Conservation (phyloP, 2,329 filamentous ascomycete species). For the Dactylonectria macrodidyma region DNA sequence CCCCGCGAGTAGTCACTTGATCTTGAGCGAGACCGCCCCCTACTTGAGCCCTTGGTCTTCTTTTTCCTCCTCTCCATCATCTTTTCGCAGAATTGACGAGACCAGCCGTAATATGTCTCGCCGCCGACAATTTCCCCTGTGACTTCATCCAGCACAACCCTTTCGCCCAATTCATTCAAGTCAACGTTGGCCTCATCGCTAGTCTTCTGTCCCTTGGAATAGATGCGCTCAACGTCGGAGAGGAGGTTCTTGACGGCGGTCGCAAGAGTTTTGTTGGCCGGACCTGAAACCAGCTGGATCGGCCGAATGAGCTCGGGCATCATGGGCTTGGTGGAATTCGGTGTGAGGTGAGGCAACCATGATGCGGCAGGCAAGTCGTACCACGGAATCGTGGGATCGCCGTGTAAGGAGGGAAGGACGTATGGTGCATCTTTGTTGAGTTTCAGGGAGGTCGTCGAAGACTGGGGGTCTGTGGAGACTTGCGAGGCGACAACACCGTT, state of each 20-base stretch:
- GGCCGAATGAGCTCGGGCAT: conserved; percentile 79
- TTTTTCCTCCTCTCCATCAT: conserved; percentile 75
- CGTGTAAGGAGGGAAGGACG: conserved; percentile 82
- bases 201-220: conserved; percentile 64
- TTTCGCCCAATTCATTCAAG: conserved; percentile 83
- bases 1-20: conserved; percentile 49
- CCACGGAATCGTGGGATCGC: conserved; percentile 80
- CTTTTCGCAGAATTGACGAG: conserved; percentile 82
- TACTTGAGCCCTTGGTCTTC: conserved; percentile 33
- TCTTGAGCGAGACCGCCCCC: conserved; percentile 54
- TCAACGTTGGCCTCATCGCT: conserved; percentile 69
- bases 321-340: conserved; percentile 82
- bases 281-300: conserved; percentile 77
- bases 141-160: conserved; percentile 75
- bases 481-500: conserved; percentile 51
- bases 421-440: conserved; percentile 74
- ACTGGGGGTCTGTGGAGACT: conserved; percentile 37
- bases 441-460: conserved; percentile 50
- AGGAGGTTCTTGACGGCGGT: conserved; percentile 80
- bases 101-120: conserved; percentile 92
- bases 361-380: conserved; percentile 88
- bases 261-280: conserved; percentile 76
- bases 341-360: conserved; percentile 83
- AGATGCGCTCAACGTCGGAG: conserved; percentile 78
- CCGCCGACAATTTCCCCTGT: conserved; percentile 75